Base-by-base conservation (phyloP, 2,329 filamentous ascomycete species). In the Exserohilum rostratum region DNA sequence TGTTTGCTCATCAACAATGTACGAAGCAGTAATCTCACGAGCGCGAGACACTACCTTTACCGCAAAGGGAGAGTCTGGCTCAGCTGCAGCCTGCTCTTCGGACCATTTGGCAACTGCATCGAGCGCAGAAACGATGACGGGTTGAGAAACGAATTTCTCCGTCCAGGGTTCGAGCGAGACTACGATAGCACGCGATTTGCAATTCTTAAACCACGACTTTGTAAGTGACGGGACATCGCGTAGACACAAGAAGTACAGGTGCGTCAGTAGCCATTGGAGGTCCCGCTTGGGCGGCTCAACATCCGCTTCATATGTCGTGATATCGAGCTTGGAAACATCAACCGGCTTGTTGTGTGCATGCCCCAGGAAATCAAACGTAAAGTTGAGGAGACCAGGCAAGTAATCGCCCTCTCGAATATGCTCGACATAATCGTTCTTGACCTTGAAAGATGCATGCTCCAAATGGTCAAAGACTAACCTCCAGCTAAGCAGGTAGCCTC, bases 401-500 rank as follows among this genome's bases (percentile, higher is more conserved):
- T 88, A 87, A 10, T 87, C 83, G 12, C 87, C 87, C 22, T 89
- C 83, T 71, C 92, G 95, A 51, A 99, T 83, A 54, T 90, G 86
- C 20, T 91, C 85, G 0, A 86, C 84, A 67, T 97, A 98, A 66
- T 93, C 87, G 54, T 85, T 86, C 63, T 91, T 90, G 13, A 98
- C 86, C 65, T 91, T 91, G 73, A 90, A 88, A 0, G 93, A 91
- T 11, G 92, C 87, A 17, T 87, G 85, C 15, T 82, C 80, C 69
- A 93, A 96, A 39, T 93, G 88, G 64, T 96, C 91, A 69, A 96
- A 98, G 0, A 97, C 83, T 1, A 98, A 81, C 60, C 90, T 85
- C 95, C 95, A 99, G 10, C 91, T 90, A 25, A 96, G 80, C 2
- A 99, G 81, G 68, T 97, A 99, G 9, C 88, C 86, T 47, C 91